phyloP scores from a whole-genome alignment of 2,329 filamentous ascomycete genomes.

The Dendrostoma leiphaemia region DNA sequence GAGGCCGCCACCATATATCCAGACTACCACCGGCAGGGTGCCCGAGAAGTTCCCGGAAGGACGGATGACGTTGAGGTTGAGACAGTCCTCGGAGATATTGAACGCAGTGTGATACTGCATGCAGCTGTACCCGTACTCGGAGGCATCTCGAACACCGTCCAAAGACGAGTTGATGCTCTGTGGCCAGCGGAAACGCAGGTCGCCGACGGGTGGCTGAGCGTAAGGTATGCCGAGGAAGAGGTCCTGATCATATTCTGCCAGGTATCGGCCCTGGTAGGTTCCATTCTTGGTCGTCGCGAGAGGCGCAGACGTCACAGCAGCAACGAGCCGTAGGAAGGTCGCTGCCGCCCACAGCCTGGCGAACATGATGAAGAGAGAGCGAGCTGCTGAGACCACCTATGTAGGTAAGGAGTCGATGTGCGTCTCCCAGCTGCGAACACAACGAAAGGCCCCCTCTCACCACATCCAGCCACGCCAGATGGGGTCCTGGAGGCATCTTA shows the following conservation, averaged over 20 bases:
- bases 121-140: conserved; percentile 42
- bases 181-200: conserved; percentile 36
- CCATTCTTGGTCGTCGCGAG: conserved; percentile 28
- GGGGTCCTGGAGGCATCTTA: not conserved
- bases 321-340: not conserved
- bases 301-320: conserved; percentile 2
- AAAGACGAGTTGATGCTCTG: conserved; percentile 38
- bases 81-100: conserved; percentile 47
- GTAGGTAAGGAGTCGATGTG: not conserved
- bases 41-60: conserved; percentile 32
- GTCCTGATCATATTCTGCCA: conserved; percentile 36
- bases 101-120: conserved; percentile 43
- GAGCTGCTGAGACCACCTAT: too few species aligned
- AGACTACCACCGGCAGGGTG: conserved; percentile 42
- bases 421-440: not conserved
- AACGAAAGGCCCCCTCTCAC: not conserved
- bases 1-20: conserved; percentile 60
- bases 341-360: conserved; percentile 4
- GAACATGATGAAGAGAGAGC: conserved; percentile 12
- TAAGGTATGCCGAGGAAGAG: conserved; percentile 39
- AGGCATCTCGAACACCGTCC: conserved; percentile 36
- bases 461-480: not conserved
- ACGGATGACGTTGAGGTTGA: conserved; percentile 41
- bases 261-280: conserved; percentile 32
- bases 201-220: conserved; percentile 35